These are phyloP conservation scores for Clarireedia paspali DNA, from an alignment of 2,329 filamentous ascomycete genomes.

Conservation along the genomic window DNA sequence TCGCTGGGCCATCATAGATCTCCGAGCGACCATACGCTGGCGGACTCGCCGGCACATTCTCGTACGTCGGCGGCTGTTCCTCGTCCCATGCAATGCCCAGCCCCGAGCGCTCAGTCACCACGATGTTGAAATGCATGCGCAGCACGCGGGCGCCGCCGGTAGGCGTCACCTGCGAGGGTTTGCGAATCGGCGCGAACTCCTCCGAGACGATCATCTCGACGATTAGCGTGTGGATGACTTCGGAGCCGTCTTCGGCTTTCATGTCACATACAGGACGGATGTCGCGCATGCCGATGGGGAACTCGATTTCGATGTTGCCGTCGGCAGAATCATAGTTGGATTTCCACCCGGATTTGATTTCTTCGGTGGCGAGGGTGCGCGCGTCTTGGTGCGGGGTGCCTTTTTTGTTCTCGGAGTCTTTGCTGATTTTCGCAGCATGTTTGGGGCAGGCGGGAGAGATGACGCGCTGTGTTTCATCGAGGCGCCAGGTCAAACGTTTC, in stretches of 20 bases:
- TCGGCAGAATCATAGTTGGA: slow-evolving; percentile 54
- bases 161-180: slow-evolving; percentile 62
- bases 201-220: slow-evolving; percentile 92
- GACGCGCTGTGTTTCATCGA: slow-evolving; percentile 79
- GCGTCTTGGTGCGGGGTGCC: slow-evolving; percentile 67
- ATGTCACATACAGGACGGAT: slow-evolving; percentile 68
- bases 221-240: slow-evolving; percentile 76
- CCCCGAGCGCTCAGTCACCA: slow-evolving; percentile 85
- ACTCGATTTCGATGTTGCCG: slow-evolving; percentile 76
- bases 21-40: slow-evolving; percentile 49
- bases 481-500: slow-evolving; percentile 84
- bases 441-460: slow-evolving; percentile 72
- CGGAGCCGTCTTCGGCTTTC: slow-evolving; percentile 65
- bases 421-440: slow-evolving; percentile 54
- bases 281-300: slow-evolving; percentile 53
- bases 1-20: slow-evolving; percentile 18
- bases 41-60: slow-evolving; percentile 83
- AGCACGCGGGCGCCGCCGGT: slow-evolving; percentile 87
- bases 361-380: slow-evolving; percentile 70
- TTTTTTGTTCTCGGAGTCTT: slow-evolving; percentile 41
- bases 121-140: slow-evolving; percentile 81
- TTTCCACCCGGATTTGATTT: slow-evolving; percentile 87
- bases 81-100: slow-evolving; percentile 96
- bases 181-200: slow-evolving; percentile 71
- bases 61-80: slow-evolving; percentile 87